Evolutionary conservation across 768 basidiomycete genomes (phyloP), one percentile per base, ranked within the genome.

Genomic region (Mrakia frigida): DNA sequence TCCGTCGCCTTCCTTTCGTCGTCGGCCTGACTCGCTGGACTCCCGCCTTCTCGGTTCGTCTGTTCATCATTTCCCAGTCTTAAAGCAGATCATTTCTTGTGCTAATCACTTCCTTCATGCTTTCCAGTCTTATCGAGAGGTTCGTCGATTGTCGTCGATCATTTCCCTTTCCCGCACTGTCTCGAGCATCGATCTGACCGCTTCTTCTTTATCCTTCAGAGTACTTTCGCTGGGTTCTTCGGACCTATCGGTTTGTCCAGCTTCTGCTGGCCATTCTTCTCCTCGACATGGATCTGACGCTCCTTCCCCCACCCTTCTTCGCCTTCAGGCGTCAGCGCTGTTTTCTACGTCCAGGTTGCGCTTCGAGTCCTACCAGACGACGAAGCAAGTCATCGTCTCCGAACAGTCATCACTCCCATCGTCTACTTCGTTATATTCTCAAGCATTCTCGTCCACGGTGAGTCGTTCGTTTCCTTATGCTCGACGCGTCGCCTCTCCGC

Each of bases 1-100:
- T 85, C 31, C 79, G 85, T 7, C 80, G 85, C 14, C 74, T 83
- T 1, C 85, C 85, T 1, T 84, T 82, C 81, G 81, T 86, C n/a
- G 60, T 84, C 28, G 76, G 79, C 1, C 35, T 83, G 6, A 71
- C 35, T 18, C 2, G 7, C 53, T 43, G 39, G 14, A 70, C 59
- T 3, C 75, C 75, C 43, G 75, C 70, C 10, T 56, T 56, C 13
- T 13, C 23, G n/a, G 56, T 56, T 11, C n/a, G 28, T 56, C 56
- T 25, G 25, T 56, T 2, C 5, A 5, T 6, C 23, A 23, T 25
- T 56, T n/a, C 23, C 28, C n/a, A n/a, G 25, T 28, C 2, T 16
- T 11, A 21, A 21, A n/a, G 2, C 23, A 13, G 53, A 14, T 10
- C 23, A n/a, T 0, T 9, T 1, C 56, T 56, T 3, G n/a, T 28